phyloP scores from a whole-genome alignment of 352 stramenopile species.

The Phytopythium montanum region DNA sequence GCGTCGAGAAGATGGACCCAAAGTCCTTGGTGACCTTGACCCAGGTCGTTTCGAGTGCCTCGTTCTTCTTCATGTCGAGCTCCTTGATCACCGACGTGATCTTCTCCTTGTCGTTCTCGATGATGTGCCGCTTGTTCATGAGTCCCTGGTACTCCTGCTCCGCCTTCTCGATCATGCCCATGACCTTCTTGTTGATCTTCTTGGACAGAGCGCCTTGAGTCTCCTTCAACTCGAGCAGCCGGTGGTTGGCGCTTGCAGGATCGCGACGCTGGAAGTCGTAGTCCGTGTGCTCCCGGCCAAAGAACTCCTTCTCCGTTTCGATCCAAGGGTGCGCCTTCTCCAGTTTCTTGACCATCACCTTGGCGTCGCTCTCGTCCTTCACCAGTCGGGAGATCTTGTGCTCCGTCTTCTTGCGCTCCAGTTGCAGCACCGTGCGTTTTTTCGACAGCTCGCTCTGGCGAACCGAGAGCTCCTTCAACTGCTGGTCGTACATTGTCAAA shows the following conservation, averaged over 20 bases:
- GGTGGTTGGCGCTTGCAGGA: constrained; percentile 74
- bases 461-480: constrained; percentile 88
- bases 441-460: constrained; percentile 77
- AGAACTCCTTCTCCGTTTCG: constrained; percentile 95
- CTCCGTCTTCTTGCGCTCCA: constrained; percentile 95
- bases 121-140: constrained; percentile 97
- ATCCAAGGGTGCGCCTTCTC: constrained; percentile 97
- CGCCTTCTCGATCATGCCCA: constrained; percentile 99
- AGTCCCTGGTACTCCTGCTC: constrained; percentile 98
- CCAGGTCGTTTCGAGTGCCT: constrained; percentile 96
- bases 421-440: constrained; percentile 86
- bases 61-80: constrained; percentile 98
- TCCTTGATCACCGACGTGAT: constrained; percentile 99
- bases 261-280: constrained; percentile 97
- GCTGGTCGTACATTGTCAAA: constrained; percentile 85
- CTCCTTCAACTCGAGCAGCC: constrained; percentile 90
- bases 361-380: constrained; percentile 91
- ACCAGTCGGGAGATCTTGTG: constrained; percentile 91
- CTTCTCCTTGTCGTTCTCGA: constrained; percentile 99
- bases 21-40: constrained; percentile 99
- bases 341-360: constrained; percentile 89
- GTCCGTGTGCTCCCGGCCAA: constrained; percentile 95
- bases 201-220: constrained; percentile 93
- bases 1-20: constrained; percentile 98
- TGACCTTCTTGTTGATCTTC: constrained; percentile 99